Evolutionary conservation across 2,329 filamentous ascomycete genomes (phyloP).

Genomic region (Rutstroemia sp.): DNA sequence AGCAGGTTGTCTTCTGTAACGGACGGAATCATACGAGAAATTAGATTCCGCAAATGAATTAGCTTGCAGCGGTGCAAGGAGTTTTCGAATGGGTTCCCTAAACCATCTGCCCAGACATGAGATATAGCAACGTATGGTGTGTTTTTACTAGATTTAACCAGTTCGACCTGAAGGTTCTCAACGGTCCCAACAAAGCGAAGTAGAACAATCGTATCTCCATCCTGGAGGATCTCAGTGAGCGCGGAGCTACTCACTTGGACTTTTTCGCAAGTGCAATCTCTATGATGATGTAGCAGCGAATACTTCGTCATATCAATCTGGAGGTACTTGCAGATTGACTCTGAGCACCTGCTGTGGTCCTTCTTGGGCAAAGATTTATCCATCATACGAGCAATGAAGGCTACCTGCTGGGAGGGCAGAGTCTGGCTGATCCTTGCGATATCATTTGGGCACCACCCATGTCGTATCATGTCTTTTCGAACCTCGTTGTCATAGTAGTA

Average conservation of each 20-base stretch:
- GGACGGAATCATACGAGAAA: not conserved
- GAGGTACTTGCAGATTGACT: conserved; percentile 24
- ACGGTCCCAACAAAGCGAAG: conserved; percentile 14
- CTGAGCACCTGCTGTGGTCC: conserved; percentile 26
- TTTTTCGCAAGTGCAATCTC: conserved; percentile 20
- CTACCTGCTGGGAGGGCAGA: conserved; percentile 18
- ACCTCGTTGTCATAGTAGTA: conserved; percentile 14
- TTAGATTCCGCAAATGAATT: conserved; percentile 6
- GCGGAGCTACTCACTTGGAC: conserved; percentile 2
- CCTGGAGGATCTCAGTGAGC: conserved; percentile 13
- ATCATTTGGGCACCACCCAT: conserved; percentile 31
- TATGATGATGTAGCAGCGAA: conserved; percentile 18
- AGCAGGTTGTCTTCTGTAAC: conserved; percentile 6
- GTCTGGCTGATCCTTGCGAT: conserved; percentile 13
- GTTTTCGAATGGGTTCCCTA: conserved; percentile 30
- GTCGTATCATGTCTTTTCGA: conserved; percentile 23
- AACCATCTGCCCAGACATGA: conserved; percentile 31
- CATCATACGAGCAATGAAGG: conserved; percentile 21
- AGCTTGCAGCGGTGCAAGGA: conserved; percentile 21
- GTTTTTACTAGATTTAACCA: conserved; percentile 21
- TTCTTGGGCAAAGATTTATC: conserved; percentile 19
- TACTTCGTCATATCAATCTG: conserved; percentile 29
- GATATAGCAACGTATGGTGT: not conserved
- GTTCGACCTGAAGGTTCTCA: conserved; percentile 14
- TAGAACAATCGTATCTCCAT: conserved; percentile 13